Evolutionary conservation across 345 rosid genomes (phyloP).

Genomic region (Carallia pectinifolia): DNA sequence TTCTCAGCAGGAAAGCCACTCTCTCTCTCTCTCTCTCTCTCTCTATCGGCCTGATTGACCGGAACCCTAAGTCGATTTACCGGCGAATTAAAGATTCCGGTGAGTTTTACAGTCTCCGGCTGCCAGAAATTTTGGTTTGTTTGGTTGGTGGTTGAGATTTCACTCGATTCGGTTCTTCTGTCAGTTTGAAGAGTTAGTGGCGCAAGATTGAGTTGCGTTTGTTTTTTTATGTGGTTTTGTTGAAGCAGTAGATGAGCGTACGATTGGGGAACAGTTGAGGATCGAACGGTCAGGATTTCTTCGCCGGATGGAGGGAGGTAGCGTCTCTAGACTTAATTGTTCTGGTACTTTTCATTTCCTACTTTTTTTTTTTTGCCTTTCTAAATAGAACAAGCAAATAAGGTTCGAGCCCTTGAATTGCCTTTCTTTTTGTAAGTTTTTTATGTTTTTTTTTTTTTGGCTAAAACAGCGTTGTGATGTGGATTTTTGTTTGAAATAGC

Average conservation of each 20-base stretch:
- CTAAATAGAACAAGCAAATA: constrained; percentile 13
- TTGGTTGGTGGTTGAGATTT: not conserved
- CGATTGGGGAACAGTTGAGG: constrained; percentile 58
- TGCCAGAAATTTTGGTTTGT: not conserved
- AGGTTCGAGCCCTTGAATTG: constrained; percentile 12
- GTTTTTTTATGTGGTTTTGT: constrained; percentile 8
- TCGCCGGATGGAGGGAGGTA: constrained; percentile 99
- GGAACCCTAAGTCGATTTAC: constrained; percentile 75
- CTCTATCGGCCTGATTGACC: constrained; percentile 27
- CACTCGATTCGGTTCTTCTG: not conserved
- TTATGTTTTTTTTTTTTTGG: not conserved
- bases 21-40: not conserved
- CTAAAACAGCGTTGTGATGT: not conserved
- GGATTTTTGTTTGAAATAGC: constrained; percentile 3
- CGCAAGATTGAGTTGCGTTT: constrained; percentile 9
- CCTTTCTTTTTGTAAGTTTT: not conserved
- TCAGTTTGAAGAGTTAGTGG: constrained; percentile 1
- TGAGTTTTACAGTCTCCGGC: not conserved
- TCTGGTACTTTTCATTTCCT: constrained; percentile 81
- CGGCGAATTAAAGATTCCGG: constrained; percentile 20
- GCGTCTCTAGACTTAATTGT: constrained; percentile 87
- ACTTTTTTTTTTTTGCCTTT: constrained; percentile 22
- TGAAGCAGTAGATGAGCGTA: constrained; percentile 56
- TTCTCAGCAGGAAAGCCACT: not conserved
- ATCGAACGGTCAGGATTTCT: constrained; percentile 54